Conservation (phyloP, 2,329 filamentous ascomycete genomes). For the Endothia cerciana region DNA sequence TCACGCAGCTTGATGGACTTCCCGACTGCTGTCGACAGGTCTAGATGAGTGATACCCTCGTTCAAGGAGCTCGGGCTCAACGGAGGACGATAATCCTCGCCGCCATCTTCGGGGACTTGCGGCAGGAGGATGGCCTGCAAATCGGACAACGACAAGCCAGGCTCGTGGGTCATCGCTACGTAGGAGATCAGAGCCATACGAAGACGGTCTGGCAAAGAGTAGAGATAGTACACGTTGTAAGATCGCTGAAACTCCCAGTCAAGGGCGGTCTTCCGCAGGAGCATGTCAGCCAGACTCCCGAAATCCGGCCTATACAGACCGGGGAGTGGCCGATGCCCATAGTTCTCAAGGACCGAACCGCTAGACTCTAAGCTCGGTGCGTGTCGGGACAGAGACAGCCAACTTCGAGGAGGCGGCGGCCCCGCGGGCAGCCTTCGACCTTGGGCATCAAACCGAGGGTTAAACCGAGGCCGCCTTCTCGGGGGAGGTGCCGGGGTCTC, state of each 20-base stretch:
- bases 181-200: conserved; percentile 57
- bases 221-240: conserved; percentile 62
- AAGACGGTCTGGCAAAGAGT: conserved; percentile 57
- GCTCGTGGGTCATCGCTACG: conserved; percentile 48
- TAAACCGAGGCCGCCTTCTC: conserved; percentile 48
- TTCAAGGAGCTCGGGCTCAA: conserved; percentile 41
- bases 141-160: conserved; percentile 55
- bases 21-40: conserved; percentile 57
- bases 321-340: conserved; percentile 42
- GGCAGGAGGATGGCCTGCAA: conserved; percentile 51
- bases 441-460: conserved; percentile 48
- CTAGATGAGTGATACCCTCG: conserved; percentile 54
- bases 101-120: conserved; percentile 36
- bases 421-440: conserved; percentile 60
- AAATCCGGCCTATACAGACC: conserved; percentile 48
- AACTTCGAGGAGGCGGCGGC: conserved; percentile 62
- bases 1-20: conserved; percentile 56
- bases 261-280: conserved; percentile 53
- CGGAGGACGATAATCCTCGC: conserved; percentile 31
- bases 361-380: conserved; percentile 29
- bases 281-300: conserved; percentile 56
- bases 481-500: conserved; percentile 58
- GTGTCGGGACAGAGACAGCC: conserved; percentile 47
- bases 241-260: conserved; percentile 60
- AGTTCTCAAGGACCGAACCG: conserved; percentile 2